phyloP scores from a whole-genome alignment of 257 asterid genomes.

The Solanum dulcamara region DNA sequence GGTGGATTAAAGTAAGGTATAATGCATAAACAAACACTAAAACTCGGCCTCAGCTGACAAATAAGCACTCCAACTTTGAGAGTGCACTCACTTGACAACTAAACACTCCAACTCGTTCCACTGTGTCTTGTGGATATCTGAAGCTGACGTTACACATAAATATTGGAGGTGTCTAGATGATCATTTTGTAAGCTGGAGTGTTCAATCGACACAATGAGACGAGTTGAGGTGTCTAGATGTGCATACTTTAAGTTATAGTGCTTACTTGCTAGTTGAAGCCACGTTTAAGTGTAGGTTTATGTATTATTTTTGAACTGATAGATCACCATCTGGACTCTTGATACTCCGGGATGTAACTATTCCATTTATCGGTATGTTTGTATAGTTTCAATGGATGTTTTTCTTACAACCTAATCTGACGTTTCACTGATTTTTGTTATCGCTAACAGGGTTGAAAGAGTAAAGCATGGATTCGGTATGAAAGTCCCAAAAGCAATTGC shows the following conservation, averaged over 20 bases:
- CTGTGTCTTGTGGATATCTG: background rate
- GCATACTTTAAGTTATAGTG: background rate
- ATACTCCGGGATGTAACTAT: background rate
- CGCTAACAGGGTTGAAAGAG: constrained; percentile 66
- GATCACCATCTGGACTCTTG: background rate
- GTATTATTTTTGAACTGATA: background rate
- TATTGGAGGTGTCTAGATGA: no score
- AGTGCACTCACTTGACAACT: background rate
- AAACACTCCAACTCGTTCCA: background rate
- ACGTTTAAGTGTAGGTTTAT: background rate
- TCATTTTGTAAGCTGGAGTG: no score
- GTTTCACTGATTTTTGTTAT: background rate
- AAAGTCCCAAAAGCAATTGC: constrained; percentile 50
- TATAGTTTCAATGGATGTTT: background rate
- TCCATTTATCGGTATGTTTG: no score
- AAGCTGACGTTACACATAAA: no score
- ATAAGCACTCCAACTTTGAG: background rate
- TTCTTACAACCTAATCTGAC: background rate
- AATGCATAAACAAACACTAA: background rate
- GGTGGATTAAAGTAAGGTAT: background rate
- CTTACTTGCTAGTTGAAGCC: background rate
- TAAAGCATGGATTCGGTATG: constrained; percentile 91
- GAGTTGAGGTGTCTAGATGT: background rate
- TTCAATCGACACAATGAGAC: background rate
- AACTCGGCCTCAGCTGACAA: background rate